Evolutionary conservation across 441 rosid species (phyloP), one percentile per base, ranked within the genome.

Genomic region (Populus tomentosa): DNA sequence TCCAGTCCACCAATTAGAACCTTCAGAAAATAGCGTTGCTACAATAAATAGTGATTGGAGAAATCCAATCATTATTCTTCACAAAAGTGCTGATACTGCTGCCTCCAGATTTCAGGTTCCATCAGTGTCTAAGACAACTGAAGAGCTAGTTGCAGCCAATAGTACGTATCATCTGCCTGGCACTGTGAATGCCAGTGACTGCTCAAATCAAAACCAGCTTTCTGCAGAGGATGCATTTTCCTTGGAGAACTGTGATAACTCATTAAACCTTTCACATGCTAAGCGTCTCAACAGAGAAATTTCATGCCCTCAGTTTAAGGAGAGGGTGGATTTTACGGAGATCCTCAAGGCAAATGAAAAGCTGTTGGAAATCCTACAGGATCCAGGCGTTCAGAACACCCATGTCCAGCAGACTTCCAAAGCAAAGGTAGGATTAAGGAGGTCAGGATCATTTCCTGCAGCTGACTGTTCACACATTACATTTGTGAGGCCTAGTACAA

Each of bases 381-480:
- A 90, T 82, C 85, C 90, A 3, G 82, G 70, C 36, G 72, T 81
- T 78, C 50, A 86, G 71, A 77, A 83, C 68, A 76, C 81, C 72
- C 65, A 84, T 65, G 72, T 81, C 72, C 86, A 75, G 78, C 75
- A 83, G 66, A 76, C 78, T 78, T 80, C 84, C 28, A 69, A 70
- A 13, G 46, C 35, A 20, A 80, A 75, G 26, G 76, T 67, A 70
- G 87, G 82, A 67, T 81, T 96, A 59, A 87, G 77, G 28, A 94
- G 88, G 83, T 92, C 97, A 73, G 93, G 88, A 20, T 94, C 98
- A 56, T 96, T 92, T 90, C 99, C 99, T 7, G 67, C 85, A 13
- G 70, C 87, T 36, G 82, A 81, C 61, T 79, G 82, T 67, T 82
- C 89, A 1, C 74, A 80, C 38, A 38, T 28, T 33, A 76, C 78